Evolutionary conservation across 1,284 basidiomycete species (phyloP).

Genomic region (Papiliotrema nemorosa): DNA sequence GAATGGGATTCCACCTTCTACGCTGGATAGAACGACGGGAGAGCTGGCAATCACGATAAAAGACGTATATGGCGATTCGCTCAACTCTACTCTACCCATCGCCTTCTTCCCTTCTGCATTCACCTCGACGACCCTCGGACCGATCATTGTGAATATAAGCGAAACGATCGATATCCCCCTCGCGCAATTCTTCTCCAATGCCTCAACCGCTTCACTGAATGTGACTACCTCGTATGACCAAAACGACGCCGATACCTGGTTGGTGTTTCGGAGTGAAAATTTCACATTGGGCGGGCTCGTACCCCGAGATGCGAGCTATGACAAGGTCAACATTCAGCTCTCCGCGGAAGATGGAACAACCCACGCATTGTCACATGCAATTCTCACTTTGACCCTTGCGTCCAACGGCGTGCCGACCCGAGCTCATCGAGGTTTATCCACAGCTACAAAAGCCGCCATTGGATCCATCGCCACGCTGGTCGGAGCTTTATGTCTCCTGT

Average conservation of each 20-base stretch:
- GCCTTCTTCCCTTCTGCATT: conserved; percentile 68
- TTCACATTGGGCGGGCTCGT: conserved; percentile 36
- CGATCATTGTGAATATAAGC: conserved; percentile 56
- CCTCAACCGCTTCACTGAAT: conserved; percentile 2
- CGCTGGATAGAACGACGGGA: conserved; percentile 30
- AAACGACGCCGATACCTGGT: conserved; percentile 28
- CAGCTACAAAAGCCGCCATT: conserved; percentile 56
- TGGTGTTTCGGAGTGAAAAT: conserved; percentile 64
- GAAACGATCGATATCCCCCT: conserved; percentile 56
- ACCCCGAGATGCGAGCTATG: conserved; percentile 24
- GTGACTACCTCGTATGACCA: conserved; percentile 17
- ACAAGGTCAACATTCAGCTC: conserved; percentile 24
- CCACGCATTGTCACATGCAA: conserved; percentile 65
- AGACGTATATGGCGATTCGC: conserved; percentile 60
- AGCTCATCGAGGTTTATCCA: conserved; percentile 52
- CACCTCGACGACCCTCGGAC: conserved; percentile 56
- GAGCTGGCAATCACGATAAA: conserved; percentile 57
- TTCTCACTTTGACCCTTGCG: conserved; percentile 52
- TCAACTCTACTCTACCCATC: conserved; percentile 59
- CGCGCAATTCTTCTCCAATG: conserved; percentile 56
- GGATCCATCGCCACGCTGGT: conserved; percentile 62
- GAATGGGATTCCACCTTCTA: conserved; percentile 60
- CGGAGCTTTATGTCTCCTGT: conserved; percentile 59
- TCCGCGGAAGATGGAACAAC: conserved; percentile 45
- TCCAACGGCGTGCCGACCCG: conserved; percentile 47